Conservation (phyloP, 75 land plant species). For the Sequoiadendron giganteum region DNA sequence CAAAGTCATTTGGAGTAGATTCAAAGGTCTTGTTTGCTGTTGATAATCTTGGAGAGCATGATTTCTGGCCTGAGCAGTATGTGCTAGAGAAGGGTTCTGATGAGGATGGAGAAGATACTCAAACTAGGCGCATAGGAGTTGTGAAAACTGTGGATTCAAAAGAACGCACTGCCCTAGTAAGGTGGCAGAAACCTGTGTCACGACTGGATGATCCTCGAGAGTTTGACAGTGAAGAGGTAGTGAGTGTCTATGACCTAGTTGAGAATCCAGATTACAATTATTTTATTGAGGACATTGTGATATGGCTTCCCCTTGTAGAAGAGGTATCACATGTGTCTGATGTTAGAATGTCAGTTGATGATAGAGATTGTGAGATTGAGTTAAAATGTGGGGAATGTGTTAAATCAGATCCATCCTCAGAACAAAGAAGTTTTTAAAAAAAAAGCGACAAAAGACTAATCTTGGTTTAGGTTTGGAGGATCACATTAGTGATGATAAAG, state of each 20-base stretch:
- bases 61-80: too few relatives aligned
- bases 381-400: neutral
- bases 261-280: constrained; percentile 34
- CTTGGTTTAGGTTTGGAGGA: too few relatives aligned
- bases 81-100: too few relatives aligned
- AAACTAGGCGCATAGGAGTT: too few relatives aligned
- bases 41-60: constrained; percentile 79
- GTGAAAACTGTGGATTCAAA: too few relatives aligned
- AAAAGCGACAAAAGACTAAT: neutral
- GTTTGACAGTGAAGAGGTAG: constrained; percentile 79
- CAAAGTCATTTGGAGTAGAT: constrained; percentile 32
- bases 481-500: too few relatives aligned
- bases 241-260: constrained; percentile 95
- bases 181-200: constrained; percentile 73
- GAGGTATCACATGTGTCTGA: constrained; percentile 14
- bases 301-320: constrained; percentile 58
- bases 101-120: too few relatives aligned
- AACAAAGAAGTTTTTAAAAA: constrained; percentile 3
- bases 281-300: constrained; percentile 92
- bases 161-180: constrained; percentile 82
- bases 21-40: constrained; percentile 70
- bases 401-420: neutral
- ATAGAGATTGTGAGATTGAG: constrained; percentile 4
- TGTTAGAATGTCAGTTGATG: neutral
- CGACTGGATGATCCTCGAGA: constrained; percentile 70